These are phyloP conservation scores for Iris macrosiphon DNA, from an alignment of 106 monocot genomes.

Conservation along the genomic window DNA sequence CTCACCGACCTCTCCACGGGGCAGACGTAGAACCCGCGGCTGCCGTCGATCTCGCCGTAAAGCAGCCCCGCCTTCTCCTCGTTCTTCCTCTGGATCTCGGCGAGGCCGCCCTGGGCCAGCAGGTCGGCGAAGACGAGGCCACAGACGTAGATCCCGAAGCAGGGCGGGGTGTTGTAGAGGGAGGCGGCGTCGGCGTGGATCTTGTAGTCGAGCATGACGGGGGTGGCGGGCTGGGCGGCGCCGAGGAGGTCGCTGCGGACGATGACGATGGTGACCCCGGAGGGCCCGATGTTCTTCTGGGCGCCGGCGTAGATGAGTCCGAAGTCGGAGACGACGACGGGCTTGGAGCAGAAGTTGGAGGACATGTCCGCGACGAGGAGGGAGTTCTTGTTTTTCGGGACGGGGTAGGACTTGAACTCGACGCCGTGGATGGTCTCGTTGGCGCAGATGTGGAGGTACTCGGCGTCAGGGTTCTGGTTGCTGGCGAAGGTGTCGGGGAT, in stretches of 20 bases:
- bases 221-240: conserved; percentile 65
- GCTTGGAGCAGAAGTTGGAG: conserved; percentile 98
- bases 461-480: conserved; percentile 52
- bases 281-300: conserved; percentile 98
- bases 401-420: conserved; percentile 91
- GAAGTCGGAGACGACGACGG: conserved; percentile 87
- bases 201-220: conserved; percentile 98
- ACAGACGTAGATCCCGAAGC: conserved; percentile 85
- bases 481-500: conserved; percentile 56
- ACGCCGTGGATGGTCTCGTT: conserved; percentile 99
- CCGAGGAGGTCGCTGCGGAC: conserved; percentile 81
- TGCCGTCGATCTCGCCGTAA: conserved; percentile 80
- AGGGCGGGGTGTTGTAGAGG: conserved; percentile 98
- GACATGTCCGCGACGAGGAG: conserved; percentile 96
- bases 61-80: conserved; percentile 64
- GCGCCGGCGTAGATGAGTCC: conserved; percentile 94
- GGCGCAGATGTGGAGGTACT: conserved; percentile 85
- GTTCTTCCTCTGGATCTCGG: conserved; percentile 79
- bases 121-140: conserved; percentile 82
- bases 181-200: conserved; percentile 65
- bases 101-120: conserved; percentile 73
- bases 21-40: conserved; percentile 72
- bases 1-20: conserved; percentile 87
- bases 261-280: conserved; percentile 83
- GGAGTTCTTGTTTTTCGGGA: conserved; percentile 22